These are phyloP conservation scores for Lignosus rhinocerotis DNA, from an alignment of 1,284 basidiomycete species.

Conservation along the genomic window DNA sequence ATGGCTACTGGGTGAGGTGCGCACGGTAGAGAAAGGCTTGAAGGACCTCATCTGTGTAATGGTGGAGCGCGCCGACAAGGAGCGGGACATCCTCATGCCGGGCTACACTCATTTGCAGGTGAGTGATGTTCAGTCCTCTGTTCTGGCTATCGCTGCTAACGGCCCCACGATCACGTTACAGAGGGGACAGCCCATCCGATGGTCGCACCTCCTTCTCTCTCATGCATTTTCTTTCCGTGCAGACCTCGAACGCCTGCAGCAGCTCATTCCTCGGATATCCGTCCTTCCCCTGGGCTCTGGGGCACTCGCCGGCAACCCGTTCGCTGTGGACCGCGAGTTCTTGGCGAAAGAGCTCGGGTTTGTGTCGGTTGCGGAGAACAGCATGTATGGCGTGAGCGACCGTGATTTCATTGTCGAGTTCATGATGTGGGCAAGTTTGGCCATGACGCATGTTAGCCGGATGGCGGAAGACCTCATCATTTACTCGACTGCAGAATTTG, in stretches of 20 bases:
- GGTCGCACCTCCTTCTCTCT: constrained; percentile 95
- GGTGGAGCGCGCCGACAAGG: constrained; percentile 88
- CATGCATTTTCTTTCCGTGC: constrained; percentile 91
- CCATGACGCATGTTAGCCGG: constrained; percentile 92
- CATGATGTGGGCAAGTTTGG: constrained; percentile 93
- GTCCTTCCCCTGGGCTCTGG: constrained; percentile 93
- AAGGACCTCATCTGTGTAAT: constrained; percentile 85
- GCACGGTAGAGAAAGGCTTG: constrained; percentile 71
- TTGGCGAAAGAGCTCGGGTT: constrained; percentile 87
- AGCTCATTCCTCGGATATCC: constrained; percentile 86
- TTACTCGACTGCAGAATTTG: constrained; percentile 96
- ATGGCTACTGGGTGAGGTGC: constrained; percentile 87
- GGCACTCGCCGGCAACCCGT: constrained; percentile 96
- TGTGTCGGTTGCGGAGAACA: constrained; percentile 85
- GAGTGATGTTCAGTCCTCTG: constrained; percentile 20
- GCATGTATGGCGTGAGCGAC: constrained; percentile 93
- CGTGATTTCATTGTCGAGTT: constrained; percentile 98
- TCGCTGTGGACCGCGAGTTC: constrained; percentile 88
- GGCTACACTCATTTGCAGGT: constrained; percentile 98
- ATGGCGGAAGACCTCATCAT: constrained; percentile 97
- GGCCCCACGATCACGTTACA: constrained; percentile 32
- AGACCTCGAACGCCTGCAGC: constrained; percentile 86
- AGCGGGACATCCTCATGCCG: constrained; percentile 89
- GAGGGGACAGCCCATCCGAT: constrained; percentile 97
- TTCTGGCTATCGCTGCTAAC: neutral